Evolutionary conservation across 2,329 filamentous ascomycete species (phyloP).

Genomic region (Xylariaceae sp.): DNA sequence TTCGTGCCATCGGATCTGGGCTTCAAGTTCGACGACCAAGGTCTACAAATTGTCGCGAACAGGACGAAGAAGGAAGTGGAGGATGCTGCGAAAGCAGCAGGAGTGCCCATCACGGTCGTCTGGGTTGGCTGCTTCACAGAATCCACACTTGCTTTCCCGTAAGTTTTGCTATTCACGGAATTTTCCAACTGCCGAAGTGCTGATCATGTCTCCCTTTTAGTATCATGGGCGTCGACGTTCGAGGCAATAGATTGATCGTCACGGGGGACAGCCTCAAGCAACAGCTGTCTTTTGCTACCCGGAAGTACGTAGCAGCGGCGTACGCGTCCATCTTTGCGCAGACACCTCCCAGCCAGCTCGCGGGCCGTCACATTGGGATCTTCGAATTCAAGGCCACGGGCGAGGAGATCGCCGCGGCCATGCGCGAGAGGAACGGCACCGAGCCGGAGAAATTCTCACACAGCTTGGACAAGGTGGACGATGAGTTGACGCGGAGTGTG

Average conservation of each 20-base stretch:
- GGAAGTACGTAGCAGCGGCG: conserved; percentile 28
- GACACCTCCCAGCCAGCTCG: conserved; percentile 21
- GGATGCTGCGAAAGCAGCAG: conserved; percentile 21
- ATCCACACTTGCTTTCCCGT: conserved; percentile 24
- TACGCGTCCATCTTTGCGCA: conserved; percentile 29
- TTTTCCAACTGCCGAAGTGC: not conserved
- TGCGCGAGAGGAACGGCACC: conserved; percentile 21
- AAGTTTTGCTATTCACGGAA: not conserved
- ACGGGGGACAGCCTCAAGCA: conserved; percentile 25
- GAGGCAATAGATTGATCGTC: conserved; percentile 20
- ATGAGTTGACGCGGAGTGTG: conserved; percentile 21
- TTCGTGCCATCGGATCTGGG: conserved; percentile 31
- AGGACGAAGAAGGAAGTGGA: conserved; percentile 26
- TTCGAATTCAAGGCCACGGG: conserved; percentile 27
- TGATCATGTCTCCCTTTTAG: conserved; percentile 9
- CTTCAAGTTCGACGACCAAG: conserved; percentile 24
- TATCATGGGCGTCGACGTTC: conserved; percentile 20
- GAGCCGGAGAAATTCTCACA: conserved; percentile 18
- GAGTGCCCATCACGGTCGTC: conserved; percentile 23
- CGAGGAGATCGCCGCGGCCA: conserved; percentile 18
- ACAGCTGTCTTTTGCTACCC: conserved; percentile 15
- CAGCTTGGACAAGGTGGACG: conserved; percentile 23
- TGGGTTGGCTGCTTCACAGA: conserved; percentile 27
- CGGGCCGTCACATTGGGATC: conserved; percentile 22
- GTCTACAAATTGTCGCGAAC: conserved; percentile 21